Evolutionary conservation across 768 basidiomycete genomes (phyloP), one percentile per base, ranked within the genome.

Genomic region (Leccinum boreale): DNA sequence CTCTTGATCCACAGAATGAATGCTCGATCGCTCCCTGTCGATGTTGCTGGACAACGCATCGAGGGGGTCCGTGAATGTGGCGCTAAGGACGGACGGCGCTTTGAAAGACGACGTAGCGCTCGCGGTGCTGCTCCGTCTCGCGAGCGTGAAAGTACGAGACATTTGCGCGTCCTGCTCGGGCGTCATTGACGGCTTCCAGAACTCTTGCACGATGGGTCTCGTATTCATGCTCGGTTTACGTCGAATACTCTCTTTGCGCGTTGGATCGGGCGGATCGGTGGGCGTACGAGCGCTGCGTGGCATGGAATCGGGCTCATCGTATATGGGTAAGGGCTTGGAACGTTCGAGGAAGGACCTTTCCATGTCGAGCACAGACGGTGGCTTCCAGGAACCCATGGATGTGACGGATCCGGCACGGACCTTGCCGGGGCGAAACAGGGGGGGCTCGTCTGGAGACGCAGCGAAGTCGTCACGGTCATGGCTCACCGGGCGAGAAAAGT

Each of bases 61-160:
- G 50, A 63, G 66, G 8, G 65, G 64, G 52, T 66, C 62, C 2
- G 65, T 21, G 58, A 82, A 75, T 14, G 73, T 67, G 53, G 79
- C 75, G 17, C 74, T 73, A 50, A 77, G 76, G 24, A 74, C 62
- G 14, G 76, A 75, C 1, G 77, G 67, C 2, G 77, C 71, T 12
- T 80, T 79, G 52, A 75, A 74, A 10, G 79, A 77, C 10, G 81
- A 81, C n/a, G 75, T 74, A 21, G 75, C 77, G 59, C 83, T 83
- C 12, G 82, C 75, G 6, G 72, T 77, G 58, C 83, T 85, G 45
- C 78, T 76, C 10, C 78, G 75, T 55, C 79, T 69, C 1, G 77
- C 78, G 24, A 82, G 70, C 12, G 72, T 68, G 56, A 75, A 75
- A 4, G 79, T 72, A 53, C 76, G 78, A 2, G 77, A 75, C 44